Evolutionary conservation across 1,284 basidiomycete genomes (phyloP).

Genomic region (Grifola frondosa): DNA sequence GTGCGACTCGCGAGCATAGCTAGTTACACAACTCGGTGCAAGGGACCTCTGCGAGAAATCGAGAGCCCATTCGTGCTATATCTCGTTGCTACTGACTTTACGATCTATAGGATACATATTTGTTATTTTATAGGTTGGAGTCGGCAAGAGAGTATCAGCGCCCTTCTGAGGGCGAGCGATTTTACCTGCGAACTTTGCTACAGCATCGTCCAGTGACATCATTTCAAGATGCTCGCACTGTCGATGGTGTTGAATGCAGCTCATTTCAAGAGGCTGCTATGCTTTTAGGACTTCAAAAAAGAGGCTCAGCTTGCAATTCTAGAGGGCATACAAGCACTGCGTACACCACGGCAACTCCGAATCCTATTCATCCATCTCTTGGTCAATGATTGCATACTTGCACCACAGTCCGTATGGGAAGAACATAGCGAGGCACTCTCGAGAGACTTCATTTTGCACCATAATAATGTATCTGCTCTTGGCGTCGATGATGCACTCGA

Average conservation of each 20-base stretch:
- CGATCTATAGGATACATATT: too few relatives aligned
- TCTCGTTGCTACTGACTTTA: too few relatives aligned
- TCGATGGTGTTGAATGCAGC: conserved; percentile 14
- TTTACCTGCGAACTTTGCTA: conserved; percentile 33
- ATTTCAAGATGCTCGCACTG: too few relatives aligned
- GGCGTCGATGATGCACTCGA: conserved; percentile 25
- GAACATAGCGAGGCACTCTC: conserved; percentile 17
- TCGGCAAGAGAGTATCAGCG: too few relatives aligned
- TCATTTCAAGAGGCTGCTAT: conserved; percentile 33
- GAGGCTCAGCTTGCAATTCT: conserved; percentile 21
- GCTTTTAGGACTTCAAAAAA: conserved; percentile 19
- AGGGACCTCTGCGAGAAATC: too few relatives aligned
- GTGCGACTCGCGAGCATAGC: too few relatives aligned
- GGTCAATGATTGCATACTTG: conserved; percentile 16
- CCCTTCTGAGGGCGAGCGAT: conserved; percentile 34
- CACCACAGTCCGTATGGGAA: conserved; percentile 19
- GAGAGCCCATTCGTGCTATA: too few relatives aligned
- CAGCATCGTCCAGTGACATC: conserved; percentile 17
- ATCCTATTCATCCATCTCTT: conserved; percentile 23
- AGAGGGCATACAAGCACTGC: conserved; percentile 18
- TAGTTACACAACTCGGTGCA: too few relatives aligned
- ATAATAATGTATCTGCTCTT: conserved; percentile 20
- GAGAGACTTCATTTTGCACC: conserved; percentile 25
- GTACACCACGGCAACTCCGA: conserved; percentile 20
- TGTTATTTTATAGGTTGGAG: too few relatives aligned